Percentiles rank a stretch among this genome's conserved stretches.
These are phyloP conservation scores for Monosporozyma aerobia DNA, from an alignment of 805 yeast species.

Conservation along the genomic window DNA sequence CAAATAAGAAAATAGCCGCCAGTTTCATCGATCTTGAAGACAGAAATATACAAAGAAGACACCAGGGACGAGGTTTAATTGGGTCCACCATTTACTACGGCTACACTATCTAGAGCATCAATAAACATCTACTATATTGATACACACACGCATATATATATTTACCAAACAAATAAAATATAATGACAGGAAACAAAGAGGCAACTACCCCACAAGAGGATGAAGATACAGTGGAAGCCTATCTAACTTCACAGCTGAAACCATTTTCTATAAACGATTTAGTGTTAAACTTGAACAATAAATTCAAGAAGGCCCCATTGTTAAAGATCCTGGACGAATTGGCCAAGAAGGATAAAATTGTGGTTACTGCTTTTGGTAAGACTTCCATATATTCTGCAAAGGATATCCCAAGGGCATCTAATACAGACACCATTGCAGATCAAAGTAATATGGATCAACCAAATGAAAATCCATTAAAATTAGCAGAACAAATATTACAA, in stretches of 20 bases:
- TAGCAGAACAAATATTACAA: conserved; percentile 11
- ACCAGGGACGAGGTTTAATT: too few relatives aligned
- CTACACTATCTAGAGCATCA: background rate
- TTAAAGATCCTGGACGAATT: conserved; percentile 32
- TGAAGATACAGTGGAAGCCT: conserved; percentile 30
- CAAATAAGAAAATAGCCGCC: background rate
- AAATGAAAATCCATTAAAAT: background rate
- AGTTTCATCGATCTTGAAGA: too few relatives aligned
- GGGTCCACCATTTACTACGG: too few relatives aligned
- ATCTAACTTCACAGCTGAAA: conserved; percentile 36
- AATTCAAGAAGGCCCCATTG: conserved; percentile 30
- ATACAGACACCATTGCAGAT: conserved; percentile 7
- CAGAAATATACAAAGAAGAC: too few relatives aligned
- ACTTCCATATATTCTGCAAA: conserved; percentile 35
- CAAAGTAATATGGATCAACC: conserved; percentile 6
- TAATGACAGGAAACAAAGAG: background rate
- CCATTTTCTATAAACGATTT: conserved; percentile 43
- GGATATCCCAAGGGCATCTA: conserved; percentile 20
- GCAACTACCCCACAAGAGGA: conserved; percentile 12
- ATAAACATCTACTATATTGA: too few relatives aligned
- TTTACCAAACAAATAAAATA: background rate
- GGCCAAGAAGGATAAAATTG: conserved; percentile 27
- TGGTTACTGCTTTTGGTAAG: conserved; percentile 38
- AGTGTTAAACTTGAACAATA: conserved; percentile 36
- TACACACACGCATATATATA: too few relatives aligned